Base-by-base conservation (phyloP, 139 green algal genomes). In the Micromonas pusilla region DNA sequence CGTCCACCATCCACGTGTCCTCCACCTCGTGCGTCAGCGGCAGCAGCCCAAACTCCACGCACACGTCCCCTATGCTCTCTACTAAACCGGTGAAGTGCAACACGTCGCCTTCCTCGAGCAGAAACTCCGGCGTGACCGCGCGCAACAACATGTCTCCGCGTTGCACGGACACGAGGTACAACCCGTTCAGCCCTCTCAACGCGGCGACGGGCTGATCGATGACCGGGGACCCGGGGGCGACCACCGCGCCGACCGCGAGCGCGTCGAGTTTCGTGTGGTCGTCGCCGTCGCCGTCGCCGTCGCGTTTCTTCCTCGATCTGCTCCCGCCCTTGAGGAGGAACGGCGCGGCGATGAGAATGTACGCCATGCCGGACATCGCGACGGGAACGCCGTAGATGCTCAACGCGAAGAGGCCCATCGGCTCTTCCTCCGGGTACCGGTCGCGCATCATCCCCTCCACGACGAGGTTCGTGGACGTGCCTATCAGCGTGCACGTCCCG, bases 381-480 rank as follows among this genome's bases (percentile, higher is more conserved):
- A 79, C 73, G 32, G 73, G 73, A 54, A 79, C 73, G 31, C 73
- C 73, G 60, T 64, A 79, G 2, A 45, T 71, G 38, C 19, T 65
- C 31, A 79, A 32, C 21, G 72, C 73, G 30, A 79, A 72, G 30
- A 79, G 37, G 32, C 73, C 73, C 19, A 78, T 65, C 52, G 72
- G 31, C 1, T 1, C 23, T 52, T 72, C 54, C 1, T 81, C 77
- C 3, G 77, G 77, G 25, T 83, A 65, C 30, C 63, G 39, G 1
- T 81, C 66, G 5, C 34, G 26, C 23, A 66, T 38, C 60, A 87
- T 70, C 26, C 86, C 89, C 23, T 84, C 80, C 16, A 94, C 85
- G 52, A 96, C 88, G 34, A 96, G 85, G 83, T 96, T 96, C 38
- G 91, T 94, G 38, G 82, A 89, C 2, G 90, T 91, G 25, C 91